These are phyloP conservation scores for Aspergillus nanangensis DNA, from an alignment of 495 filamentous ascomycete genomes.

Conservation along the genomic window DNA sequence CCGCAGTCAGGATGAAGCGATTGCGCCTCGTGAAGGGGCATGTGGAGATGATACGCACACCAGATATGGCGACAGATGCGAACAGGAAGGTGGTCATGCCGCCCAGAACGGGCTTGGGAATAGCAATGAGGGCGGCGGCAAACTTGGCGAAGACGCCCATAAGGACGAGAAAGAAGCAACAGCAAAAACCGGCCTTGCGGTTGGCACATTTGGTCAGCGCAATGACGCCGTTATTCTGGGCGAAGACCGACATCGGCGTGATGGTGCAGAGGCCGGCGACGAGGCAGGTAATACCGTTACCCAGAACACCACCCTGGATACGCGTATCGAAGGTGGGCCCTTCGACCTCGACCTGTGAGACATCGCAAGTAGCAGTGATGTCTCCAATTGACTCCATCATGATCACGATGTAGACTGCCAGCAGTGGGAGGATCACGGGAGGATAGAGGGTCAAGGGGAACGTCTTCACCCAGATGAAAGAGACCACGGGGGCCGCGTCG, in stretches of 20 bases:
- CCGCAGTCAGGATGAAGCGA: constrained; percentile 80
- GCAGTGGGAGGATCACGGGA: constrained; percentile 75
- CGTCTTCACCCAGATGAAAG: constrained; percentile 88
- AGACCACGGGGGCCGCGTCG: constrained; percentile 64
- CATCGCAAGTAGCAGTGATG: constrained; percentile 60
- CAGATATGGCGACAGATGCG: constrained; percentile 76
- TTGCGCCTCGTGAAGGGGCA: constrained; percentile 80
- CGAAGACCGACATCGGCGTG: constrained; percentile 74
- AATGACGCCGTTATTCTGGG: constrained; percentile 94
- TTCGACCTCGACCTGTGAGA: constrained; percentile 78
- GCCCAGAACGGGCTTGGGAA: constrained; percentile 75
- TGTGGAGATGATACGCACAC: constrained; percentile 76
- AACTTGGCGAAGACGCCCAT: constrained; percentile 93
- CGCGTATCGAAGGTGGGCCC: constrained; percentile 79
- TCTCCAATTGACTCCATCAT: constrained; percentile 86
- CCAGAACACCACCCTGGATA: constrained; percentile 78
- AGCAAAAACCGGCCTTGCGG: constrained; percentile 73
- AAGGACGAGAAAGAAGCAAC: constrained; percentile 76
- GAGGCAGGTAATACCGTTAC: constrained; percentile 77
- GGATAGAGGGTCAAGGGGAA: constrained; percentile 79
- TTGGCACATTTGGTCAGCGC: constrained; percentile 86
- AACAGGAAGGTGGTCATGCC: constrained; percentile 96
- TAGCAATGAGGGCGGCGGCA: constrained; percentile 80
- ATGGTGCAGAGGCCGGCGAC: constrained; percentile 80
- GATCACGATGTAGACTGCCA: constrained; percentile 84